Percentiles rank a stretch among this genome's conserved stretches.
Evolutionary conservation across 2,329 filamentous ascomycete species (phyloP).

Genomic region (Fusarium sp.): DNA sequence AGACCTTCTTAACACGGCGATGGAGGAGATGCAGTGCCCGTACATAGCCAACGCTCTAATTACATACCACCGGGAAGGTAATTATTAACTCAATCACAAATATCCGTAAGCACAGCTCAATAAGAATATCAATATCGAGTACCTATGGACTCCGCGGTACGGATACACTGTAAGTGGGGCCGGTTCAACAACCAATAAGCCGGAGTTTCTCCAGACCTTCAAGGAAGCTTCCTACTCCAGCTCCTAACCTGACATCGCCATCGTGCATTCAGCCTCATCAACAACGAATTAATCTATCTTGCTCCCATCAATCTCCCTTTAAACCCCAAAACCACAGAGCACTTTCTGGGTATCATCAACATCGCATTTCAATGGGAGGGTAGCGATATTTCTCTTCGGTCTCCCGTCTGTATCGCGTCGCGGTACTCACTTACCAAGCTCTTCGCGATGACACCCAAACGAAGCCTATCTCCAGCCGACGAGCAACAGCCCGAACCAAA

Average conservation of each 20-base stretch:
- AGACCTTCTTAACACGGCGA: no score
- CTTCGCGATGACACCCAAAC: slow-evolving; percentile 54
- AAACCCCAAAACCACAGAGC: background rate
- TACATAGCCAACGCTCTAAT: no score
- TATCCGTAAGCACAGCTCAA: no score
- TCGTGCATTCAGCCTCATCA: slow-evolving; percentile 7
- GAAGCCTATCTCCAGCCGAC: slow-evolving; percentile 51
- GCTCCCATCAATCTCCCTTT: background rate
- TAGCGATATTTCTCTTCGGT: background rate
- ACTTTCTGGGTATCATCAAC: background rate
- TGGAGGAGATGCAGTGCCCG: no score
- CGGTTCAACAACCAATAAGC: slow-evolving; percentile 7
- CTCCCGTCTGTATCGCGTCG: slow-evolving; percentile 3
- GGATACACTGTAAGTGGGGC: background rate
- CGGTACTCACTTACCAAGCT: background rate
- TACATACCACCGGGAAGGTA: no score
- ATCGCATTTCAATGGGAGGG: slow-evolving; percentile 5
- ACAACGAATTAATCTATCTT: slow-evolving; percentile 2
- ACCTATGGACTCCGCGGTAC: no score
- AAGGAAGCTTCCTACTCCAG: slow-evolving; percentile 11
- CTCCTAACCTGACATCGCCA: slow-evolving; percentile 9
- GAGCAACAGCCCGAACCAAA: slow-evolving; percentile 49
- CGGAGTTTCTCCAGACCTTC: slow-evolving; percentile 39
- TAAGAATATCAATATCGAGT: no score
- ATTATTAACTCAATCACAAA: no score